Base-by-base conservation (phyloP, 2,329 filamentous ascomycete genomes). In the Aspergillus tanneri region DNA sequence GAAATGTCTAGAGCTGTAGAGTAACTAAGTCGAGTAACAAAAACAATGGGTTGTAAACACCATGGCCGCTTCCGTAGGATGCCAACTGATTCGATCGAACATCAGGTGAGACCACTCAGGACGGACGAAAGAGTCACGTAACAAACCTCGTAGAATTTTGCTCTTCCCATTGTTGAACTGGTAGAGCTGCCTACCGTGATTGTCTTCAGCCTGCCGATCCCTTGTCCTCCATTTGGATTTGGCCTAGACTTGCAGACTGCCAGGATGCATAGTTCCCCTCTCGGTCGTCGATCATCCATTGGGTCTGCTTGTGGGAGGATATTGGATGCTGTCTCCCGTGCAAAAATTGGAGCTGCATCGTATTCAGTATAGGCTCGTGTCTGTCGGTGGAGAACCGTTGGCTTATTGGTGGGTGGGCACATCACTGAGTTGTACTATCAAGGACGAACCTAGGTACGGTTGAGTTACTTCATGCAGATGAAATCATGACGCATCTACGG, bases 401-500 rank as follows among this genome's bases (percentile, higher is more conserved):
- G n/a, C n/a, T n/a, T n/a, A n/a, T n/a, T n/a, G n/a, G n/a, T n/a
- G n/a, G n/a, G n/a, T n/a, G n/a, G n/a, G n/a, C n/a, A n/a, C n/a
- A n/a, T n/a, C n/a, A n/a, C n/a, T n/a, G n/a, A n/a, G n/a, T n/a
- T n/a, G n/a, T n/a, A n/a, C n/a, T n/a, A n/a, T n/a, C n/a, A n/a
- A n/a, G n/a, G n/a, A n/a, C n/a, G n/a, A 28, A n/a, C n/a, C 14
- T 19, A 24, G 30, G 19, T 16, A 44, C 19, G 34, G 35, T 39
- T 23, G 12, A 50, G 11, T 46, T 23, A 43, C 47, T 43, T 44
- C 40, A 47, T 45, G 43, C 43, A 37, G 36, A 54, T 42, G 38
- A 44, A 51, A 63, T 59, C 54, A 63, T 66, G 61, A 65, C 60
- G 59, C 62, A 61, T 61, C 56, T 63, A n/a, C n/a, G 58, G 62